Evolutionary conservation across 345 rosid genomes (phyloP).

Genomic region (Carallia pectinifolia): DNA sequence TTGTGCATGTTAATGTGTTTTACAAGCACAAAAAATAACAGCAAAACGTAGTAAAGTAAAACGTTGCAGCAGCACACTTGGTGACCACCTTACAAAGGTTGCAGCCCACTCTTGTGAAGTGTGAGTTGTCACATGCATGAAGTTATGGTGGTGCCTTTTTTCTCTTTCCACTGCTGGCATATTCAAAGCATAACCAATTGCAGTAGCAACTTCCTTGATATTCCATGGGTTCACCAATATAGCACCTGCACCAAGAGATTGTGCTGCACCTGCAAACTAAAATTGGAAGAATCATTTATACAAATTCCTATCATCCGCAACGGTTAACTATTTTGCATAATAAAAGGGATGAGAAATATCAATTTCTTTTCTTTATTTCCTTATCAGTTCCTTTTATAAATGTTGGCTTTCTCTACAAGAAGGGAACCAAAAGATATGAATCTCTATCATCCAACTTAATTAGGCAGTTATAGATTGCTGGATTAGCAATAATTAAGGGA

Average conservation of each 20-base stretch:
- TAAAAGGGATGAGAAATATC: neutral
- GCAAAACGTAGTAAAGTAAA: neutral
- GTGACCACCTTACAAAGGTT: slow-evolving; percentile 51
- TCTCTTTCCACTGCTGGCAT: slow-evolving; percentile 62
- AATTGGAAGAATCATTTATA: slow-evolving; percentile 12
- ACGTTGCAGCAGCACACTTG: neutral
- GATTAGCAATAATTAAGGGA: too few species aligned
- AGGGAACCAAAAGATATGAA: too few species aligned
- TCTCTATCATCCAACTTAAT: too few species aligned
- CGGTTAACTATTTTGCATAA: neutral
- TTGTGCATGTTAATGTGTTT: neutral
- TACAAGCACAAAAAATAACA: neutral
- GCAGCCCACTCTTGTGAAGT: slow-evolving; percentile 72
- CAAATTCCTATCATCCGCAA: neutral
- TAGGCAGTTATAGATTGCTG: neutral
- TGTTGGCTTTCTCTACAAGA: too few species aligned
- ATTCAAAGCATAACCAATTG: slow-evolving; percentile 52
- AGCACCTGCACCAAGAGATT: slow-evolving; percentile 67
- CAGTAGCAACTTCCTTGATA: slow-evolving; percentile 53
- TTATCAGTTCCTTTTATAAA: neutral
- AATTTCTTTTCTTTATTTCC: neutral
- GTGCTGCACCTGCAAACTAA: slow-evolving; percentile 69
- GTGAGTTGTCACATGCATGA: slow-evolving; percentile 57
- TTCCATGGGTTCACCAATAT: slow-evolving; percentile 62
- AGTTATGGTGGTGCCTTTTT: slow-evolving; percentile 55